phyloP scores from a whole-genome alignment of 306 rosid species.

The Alnus glutinosa region DNA sequence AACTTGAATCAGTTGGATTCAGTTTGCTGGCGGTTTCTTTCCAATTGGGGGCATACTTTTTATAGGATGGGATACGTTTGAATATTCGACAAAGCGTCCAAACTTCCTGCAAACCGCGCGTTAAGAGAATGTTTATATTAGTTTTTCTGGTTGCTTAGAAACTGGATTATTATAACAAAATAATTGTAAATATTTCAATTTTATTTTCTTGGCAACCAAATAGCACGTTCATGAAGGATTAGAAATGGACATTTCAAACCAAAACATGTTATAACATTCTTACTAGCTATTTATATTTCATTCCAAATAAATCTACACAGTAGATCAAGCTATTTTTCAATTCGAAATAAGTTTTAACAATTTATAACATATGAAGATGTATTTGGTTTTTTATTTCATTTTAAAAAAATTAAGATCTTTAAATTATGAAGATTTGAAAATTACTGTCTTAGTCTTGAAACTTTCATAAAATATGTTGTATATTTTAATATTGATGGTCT shows the following conservation, averaged over 20 bases:
- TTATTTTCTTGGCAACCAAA: background rate
- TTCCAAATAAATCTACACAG: no score
- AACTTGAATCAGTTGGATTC: constrained; percentile 34
- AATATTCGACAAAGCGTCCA: constrained; percentile 91
- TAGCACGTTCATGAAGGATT: background rate
- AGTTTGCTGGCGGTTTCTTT: constrained; percentile 34
- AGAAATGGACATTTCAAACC: no score
- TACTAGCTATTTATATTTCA: no score
- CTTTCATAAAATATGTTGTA: background rate
- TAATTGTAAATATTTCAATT: background rate
- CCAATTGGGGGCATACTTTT: constrained; percentile 48
- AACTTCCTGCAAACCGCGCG: constrained; percentile 60
- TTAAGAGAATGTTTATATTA: background rate
- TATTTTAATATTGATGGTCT: background rate
- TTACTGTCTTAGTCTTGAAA: no score
- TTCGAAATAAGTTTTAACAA: background rate
- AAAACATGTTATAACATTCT: no score
- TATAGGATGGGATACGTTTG: constrained; percentile 66
- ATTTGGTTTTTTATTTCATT: background rate
- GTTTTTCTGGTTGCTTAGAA: background rate
- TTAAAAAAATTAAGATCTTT: background rate
- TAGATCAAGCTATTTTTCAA: no score
- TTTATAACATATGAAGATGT: no score
- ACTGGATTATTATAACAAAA: background rate
- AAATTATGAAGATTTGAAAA: background rate